Percentiles rank a stretch among this genome's conserved stretches.
phyloP scores from a whole-genome alignment of 345 rosid species.

The Syzygium aromaticum region DNA sequence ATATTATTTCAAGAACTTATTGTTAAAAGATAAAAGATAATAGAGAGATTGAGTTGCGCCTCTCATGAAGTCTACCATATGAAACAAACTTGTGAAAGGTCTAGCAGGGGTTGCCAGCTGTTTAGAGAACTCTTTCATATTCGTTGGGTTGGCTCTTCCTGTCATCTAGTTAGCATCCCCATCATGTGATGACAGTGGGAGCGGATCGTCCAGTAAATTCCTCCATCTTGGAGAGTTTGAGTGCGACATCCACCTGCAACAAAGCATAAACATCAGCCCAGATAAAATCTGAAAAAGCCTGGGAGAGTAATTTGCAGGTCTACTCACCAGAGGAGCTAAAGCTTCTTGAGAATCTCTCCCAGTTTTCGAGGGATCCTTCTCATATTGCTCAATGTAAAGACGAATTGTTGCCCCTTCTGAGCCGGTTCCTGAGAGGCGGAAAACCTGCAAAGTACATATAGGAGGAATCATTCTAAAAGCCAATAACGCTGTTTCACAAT shows the following conservation, averaged over 20 bases:
- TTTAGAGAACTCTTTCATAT: background rate
- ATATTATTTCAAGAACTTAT: background rate
- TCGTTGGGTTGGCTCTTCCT: background rate
- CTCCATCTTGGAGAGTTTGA: conserved; percentile 87
- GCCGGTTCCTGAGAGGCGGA: conserved; percentile 98
- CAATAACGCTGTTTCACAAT: background rate
- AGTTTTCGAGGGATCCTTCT: conserved; percentile 82
- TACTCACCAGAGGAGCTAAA: conserved; percentile 78
- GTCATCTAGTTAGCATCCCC: background rate
- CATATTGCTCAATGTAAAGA: conserved; percentile 93
- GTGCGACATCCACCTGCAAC: conserved; percentile 83
- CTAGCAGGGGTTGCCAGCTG: background rate
- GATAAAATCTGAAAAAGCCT: background rate
- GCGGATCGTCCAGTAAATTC: conserved; percentile 89
- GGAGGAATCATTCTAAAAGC: background rate
- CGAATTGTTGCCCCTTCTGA: conserved; percentile 98
- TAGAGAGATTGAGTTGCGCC: background rate
- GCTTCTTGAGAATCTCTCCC: conserved; percentile 92
- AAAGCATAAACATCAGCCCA: conserved; percentile 6
- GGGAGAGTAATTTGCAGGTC: background rate
- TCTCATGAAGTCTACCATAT: background rate
- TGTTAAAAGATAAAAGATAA: background rate
- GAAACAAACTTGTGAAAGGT: background rate
- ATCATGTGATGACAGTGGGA: conserved; percentile 87
- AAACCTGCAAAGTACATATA: conserved; percentile 38